These are phyloP conservation scores for Backusella tuberculispora DNA, from an alignment of 192 early-diverging fungal species.

Conservation along the genomic window DNA sequence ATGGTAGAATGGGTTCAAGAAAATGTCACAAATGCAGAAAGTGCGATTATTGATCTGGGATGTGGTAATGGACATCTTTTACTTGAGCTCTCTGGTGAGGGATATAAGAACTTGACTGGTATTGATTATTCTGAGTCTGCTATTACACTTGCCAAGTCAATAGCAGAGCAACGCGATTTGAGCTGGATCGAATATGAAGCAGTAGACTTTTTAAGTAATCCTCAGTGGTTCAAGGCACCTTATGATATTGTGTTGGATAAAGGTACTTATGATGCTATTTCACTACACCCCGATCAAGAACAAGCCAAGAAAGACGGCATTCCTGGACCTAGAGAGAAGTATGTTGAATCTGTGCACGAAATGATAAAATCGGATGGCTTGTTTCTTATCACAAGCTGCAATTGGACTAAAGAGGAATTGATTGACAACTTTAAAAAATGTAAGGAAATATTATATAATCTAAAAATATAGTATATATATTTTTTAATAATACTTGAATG, in stretches of 20 bases:
- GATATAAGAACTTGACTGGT: constrained; percentile 74
- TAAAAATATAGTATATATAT: background rate
- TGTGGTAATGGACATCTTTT: constrained; percentile 94
- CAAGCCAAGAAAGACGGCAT: constrained; percentile 40
- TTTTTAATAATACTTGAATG: constrained; percentile 1
- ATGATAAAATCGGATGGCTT: constrained; percentile 71
- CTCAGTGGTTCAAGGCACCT: constrained; percentile 35
- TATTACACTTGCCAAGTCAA: constrained; percentile 68
- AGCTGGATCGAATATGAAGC: constrained; percentile 56
- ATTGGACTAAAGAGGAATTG: constrained; percentile 92
- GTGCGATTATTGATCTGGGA: constrained; percentile 78
- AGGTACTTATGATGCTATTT: constrained; percentile 94
- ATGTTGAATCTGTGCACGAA: constrained; percentile 58
- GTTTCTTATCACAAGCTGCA: constrained; percentile 91
- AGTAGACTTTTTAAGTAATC: constrained; percentile 62
- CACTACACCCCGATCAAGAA: constrained; percentile 59
- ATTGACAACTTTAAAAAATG: constrained; percentile 60
- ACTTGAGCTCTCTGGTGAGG: constrained; percentile 69
- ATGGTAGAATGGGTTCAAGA: constrained; percentile 87
- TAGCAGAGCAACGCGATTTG: constrained; percentile 54
- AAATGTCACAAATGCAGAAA: constrained; percentile 32
- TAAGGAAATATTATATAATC: constrained; percentile 32
- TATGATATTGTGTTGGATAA: constrained; percentile 84
- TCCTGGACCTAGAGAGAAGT: constrained; percentile 51
- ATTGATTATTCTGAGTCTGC: constrained; percentile 87